Percentiles rank a stretch among this genome's conserved stretches.
Conservation (phyloP, 495 filamentous ascomycete genomes). For the Pseudevernia furfuracea region DNA sequence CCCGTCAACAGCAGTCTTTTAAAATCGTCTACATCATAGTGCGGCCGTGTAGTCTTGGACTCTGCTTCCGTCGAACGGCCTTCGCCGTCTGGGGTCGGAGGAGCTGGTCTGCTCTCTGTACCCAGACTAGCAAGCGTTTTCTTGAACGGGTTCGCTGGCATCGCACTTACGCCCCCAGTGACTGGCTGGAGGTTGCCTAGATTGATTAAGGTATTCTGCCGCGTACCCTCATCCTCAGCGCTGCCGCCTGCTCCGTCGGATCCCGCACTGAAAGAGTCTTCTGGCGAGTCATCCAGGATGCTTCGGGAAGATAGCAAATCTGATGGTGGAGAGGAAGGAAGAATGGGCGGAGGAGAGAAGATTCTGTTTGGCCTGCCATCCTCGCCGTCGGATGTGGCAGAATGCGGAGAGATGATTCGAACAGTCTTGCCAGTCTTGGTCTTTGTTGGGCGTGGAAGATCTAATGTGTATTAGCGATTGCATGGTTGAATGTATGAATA, state of each 20-base stretch:
- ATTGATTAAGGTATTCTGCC: conserved; percentile 18
- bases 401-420: conserved; percentile 57
- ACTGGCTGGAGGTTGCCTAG: not conserved
- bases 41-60: conserved; percentile 22
- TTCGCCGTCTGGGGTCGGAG: not conserved
- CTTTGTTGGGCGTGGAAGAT: conserved; percentile 67
- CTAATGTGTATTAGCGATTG: conserved; percentile 10
- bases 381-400: conserved; percentile 20
- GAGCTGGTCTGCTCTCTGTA: conserved; percentile 6
- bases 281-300: conserved; percentile 10
- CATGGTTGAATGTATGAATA: not conserved
- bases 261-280: conserved; percentile 23
- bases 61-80: not conserved
- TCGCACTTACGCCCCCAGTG: not conserved
- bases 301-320: conserved; percentile 8
- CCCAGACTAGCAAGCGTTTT: conserved; percentile 16
- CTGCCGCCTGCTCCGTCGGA: conserved; percentile 14
- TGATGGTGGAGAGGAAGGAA: conserved; percentile 12
- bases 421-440: conserved; percentile 75
- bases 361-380: conserved; percentile 11
- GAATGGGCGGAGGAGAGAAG: conserved; percentile 11
- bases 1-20: conserved; percentile 54
- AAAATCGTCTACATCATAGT: conserved; percentile 56
- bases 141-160: conserved; percentile 22
- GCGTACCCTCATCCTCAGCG: conserved; percentile 17